Evolutionary conservation across 2,329 filamentous ascomycete species (phyloP).

Genomic region (Alternaria sp.): DNA sequence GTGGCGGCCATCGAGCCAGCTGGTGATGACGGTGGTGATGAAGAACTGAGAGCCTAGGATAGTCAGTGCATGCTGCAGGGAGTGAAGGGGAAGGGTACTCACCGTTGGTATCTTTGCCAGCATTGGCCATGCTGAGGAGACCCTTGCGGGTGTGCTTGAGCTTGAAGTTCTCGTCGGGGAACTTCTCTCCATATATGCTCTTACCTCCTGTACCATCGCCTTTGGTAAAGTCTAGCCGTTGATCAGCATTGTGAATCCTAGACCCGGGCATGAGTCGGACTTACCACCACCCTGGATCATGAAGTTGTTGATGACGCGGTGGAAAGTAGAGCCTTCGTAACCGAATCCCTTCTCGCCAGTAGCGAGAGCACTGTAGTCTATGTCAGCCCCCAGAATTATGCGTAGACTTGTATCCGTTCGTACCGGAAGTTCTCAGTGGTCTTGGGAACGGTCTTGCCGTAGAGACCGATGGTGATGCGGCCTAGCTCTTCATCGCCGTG

Average conservation of each 20-base stretch:
- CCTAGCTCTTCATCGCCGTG: constrained; percentile 77
- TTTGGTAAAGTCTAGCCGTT: constrained; percentile 5
- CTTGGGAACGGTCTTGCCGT: constrained; percentile 86
- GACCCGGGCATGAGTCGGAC: neutral
- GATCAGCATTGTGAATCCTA: neutral
- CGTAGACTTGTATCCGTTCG: neutral
- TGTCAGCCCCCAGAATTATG: constrained; percentile 14
- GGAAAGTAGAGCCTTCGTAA: constrained; percentile 82
- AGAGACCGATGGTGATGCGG: constrained; percentile 80
- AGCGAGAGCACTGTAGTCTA: constrained; percentile 71
- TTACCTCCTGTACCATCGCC: constrained; percentile 84
- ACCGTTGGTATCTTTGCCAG: constrained; percentile 74
- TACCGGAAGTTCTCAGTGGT: constrained; percentile 70
- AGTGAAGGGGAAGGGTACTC: neutral
- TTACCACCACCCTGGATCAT: constrained; percentile 84
- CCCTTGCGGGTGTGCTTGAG: constrained; percentile 87
- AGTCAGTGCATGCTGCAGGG: neutral
- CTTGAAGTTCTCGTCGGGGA: constrained; percentile 94
- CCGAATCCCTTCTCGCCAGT: constrained; percentile 88
- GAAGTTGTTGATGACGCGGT: constrained; percentile 88
- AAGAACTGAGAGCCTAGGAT: constrained; percentile 74
- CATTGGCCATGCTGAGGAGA: constrained; percentile 71
- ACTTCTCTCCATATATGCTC: constrained; percentile 86
- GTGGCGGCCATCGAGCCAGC: constrained; percentile 82
- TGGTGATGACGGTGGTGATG: constrained; percentile 82